Evolutionary conservation across 1,284 basidiomycete genomes (phyloP).

Genomic region (Sanghuangporus sanghuang): DNA sequence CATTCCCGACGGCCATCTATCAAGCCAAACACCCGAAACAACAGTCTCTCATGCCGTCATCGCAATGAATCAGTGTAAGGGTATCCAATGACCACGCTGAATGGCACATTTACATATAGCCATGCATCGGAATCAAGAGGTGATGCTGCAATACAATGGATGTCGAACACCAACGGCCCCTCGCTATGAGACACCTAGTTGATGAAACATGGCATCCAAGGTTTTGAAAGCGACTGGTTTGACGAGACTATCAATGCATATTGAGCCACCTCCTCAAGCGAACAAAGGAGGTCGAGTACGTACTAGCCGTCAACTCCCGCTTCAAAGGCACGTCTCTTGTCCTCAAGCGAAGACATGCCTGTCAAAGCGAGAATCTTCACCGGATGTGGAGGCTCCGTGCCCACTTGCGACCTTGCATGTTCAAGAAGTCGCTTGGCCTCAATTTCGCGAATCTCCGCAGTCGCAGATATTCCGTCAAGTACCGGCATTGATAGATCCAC

Average conservation of each 20-base stretch:
- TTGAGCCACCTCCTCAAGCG: background rate
- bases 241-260: constrained; percentile 56
- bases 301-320: constrained; percentile 95
- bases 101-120: no score
- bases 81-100: no score
- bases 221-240: constrained; percentile 91
- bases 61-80: no score
- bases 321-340: constrained; percentile 87
- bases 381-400: constrained; percentile 25
- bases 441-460: constrained; percentile 74
- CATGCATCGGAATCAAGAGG: no score
- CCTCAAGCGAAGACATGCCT: constrained; percentile 88
- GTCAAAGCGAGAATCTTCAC: constrained; percentile 86
- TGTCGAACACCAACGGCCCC: background rate
- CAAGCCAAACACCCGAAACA: background rate
- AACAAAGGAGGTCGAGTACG: constrained; percentile 28
- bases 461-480: constrained; percentile 85
- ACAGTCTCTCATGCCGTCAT: no score
- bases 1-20: background rate
- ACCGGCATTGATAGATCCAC: constrained; percentile 93
- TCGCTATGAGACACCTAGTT: constrained; percentile 52
- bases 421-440: constrained; percentile 48
- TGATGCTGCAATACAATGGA: no score
- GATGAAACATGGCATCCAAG: constrained; percentile 81
- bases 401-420: constrained; percentile 21